Base-by-base conservation (phyloP, 352 stramenopile species). In the Phytophthora rubi region DNA sequence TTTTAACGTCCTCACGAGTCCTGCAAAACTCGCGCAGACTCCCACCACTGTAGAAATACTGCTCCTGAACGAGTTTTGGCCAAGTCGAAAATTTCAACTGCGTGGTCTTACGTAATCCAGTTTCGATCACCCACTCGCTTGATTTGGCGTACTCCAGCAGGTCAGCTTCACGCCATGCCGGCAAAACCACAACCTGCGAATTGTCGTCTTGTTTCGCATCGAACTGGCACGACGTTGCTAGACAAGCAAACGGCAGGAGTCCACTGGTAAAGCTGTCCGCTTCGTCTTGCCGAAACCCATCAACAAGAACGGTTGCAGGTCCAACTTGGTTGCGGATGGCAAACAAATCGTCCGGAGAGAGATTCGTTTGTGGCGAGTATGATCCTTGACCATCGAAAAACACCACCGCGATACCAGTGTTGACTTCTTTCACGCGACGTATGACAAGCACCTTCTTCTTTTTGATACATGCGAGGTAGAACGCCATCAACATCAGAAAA, bases 11-110 rank as follows among this genome's bases (percentile, higher is more conserved):
- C 65, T 10, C 2, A 6, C 45, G 59, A 6, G 12, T 48, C 12
- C n/a, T 70, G 44, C 54, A 62, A 6, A 74, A 74, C 15, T 74
- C 60, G 16, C 67, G 67, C 60, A 74, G 30, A 65, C 60, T 70
- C 37, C 67, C 67, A 53, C 67, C 67, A 65, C 53, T 62, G 67
- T 70, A 74, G 54, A 70, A 74, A 21, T 68, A 56, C 53, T 73
- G 59, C 33, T 69, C 52, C 47, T 59, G 48, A 37, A 69, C 65
- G 33, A 73, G 49, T 64, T 68, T 73, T 51, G 5, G 7, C 18
- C 3, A 68, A 42, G 64, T 28, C 57, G 64, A 26, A 4, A 16
- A 3, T 39, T 60, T 44, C 53, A 28, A 10, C 12, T 6, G 7
- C 39, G 61, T 61, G 16, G 9, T 66, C 56, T 71, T 56, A 35